A percentile compares a stretch with the other conserved stretches of the same genome.
These are phyloP conservation scores for Sporothrix pallida DNA, from an alignment of 2,329 filamentous ascomycete genomes.

Conservation along the genomic window DNA sequence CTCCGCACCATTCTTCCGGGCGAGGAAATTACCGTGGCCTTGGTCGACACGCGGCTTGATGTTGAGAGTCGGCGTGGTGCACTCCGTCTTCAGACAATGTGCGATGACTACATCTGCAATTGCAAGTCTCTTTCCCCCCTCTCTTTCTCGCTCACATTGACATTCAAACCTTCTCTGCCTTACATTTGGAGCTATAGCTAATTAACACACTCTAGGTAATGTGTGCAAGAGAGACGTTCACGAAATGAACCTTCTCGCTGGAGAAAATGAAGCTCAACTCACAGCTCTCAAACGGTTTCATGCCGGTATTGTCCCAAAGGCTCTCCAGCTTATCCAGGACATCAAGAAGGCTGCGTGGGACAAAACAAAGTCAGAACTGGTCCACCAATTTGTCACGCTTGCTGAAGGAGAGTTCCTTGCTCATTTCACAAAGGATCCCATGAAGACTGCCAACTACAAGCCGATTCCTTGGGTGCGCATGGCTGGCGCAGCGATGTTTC, in stretches of 20 bases:
- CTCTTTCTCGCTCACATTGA: background rate
- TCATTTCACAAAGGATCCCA: background rate
- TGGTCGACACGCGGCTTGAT: constrained; percentile 41
- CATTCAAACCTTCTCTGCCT: too few species aligned
- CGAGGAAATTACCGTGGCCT: constrained; percentile 47
- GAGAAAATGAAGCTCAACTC: background rate
- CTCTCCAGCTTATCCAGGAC: background rate
- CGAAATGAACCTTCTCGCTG: background rate
- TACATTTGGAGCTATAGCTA: background rate
- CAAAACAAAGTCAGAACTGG: background rate
- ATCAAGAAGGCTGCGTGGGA: constrained; percentile 23
- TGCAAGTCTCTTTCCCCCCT: background rate
- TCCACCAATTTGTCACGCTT: constrained; percentile 17
- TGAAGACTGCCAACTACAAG: constrained; percentile 14
- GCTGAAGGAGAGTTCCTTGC: constrained; percentile 24
- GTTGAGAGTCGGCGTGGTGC: constrained; percentile 39
- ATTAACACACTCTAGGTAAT: background rate
- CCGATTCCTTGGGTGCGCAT: constrained; percentile 31
- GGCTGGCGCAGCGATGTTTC: constrained; percentile 28
- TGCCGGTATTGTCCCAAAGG: constrained; percentile 23
- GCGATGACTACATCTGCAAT: constrained; percentile 13
- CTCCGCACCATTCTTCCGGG: constrained; percentile 43
- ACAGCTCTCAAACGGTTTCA: constrained; percentile 13
- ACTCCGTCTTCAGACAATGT: constrained; percentile 34
- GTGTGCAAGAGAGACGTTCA: background rate